phyloP scores from a whole-genome alignment of 805 yeast genomes.

The Naumovozyma baii region DNA sequence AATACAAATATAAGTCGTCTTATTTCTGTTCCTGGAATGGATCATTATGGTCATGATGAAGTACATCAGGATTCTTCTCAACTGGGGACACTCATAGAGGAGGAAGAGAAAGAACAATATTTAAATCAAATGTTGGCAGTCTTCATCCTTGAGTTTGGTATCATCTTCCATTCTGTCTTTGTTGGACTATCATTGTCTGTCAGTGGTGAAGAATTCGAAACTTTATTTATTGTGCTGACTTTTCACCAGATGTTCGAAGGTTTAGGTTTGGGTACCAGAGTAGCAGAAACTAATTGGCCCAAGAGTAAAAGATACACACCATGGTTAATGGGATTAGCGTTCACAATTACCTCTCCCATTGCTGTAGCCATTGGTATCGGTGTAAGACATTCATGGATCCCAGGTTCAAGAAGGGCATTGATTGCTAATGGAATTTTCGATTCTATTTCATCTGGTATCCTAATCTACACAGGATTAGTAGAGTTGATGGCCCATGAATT shows the following conservation, averaged over 20 bases:
- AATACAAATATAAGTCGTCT: background rate
- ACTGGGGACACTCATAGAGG: conserved; percentile 7
- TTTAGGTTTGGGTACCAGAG: conserved; percentile 71
- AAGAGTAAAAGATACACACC: conserved; percentile 39
- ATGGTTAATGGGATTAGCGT: conserved; percentile 45
- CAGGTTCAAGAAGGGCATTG: conserved; percentile 48
- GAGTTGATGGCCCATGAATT: conserved; percentile 72
- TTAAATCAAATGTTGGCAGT: conserved; percentile 46
- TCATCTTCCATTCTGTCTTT: conserved; percentile 74
- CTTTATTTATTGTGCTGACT: conserved; percentile 58
- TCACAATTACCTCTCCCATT: conserved; percentile 55
- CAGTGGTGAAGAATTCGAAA: conserved; percentile 64
- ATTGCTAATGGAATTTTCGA: conserved; percentile 67
- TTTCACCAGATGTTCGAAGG: conserved; percentile 84
- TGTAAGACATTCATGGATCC: conserved; percentile 51
- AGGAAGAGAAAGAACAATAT: conserved; percentile 35
- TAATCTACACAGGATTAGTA: conserved; percentile 67
- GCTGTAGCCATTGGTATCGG: conserved; percentile 75
- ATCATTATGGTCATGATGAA: conserved; percentile 5
- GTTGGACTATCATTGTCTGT: conserved; percentile 72
- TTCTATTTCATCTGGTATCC: conserved; percentile 67
- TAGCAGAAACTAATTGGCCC: conserved; percentile 51
- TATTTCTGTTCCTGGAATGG: conserved; percentile 3
- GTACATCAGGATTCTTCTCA: conserved; percentile 9
- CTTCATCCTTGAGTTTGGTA: conserved; percentile 65